Evolutionary conservation across 169 alveolate genomes (phyloP).

Genomic region (Babesia ovis): DNA sequence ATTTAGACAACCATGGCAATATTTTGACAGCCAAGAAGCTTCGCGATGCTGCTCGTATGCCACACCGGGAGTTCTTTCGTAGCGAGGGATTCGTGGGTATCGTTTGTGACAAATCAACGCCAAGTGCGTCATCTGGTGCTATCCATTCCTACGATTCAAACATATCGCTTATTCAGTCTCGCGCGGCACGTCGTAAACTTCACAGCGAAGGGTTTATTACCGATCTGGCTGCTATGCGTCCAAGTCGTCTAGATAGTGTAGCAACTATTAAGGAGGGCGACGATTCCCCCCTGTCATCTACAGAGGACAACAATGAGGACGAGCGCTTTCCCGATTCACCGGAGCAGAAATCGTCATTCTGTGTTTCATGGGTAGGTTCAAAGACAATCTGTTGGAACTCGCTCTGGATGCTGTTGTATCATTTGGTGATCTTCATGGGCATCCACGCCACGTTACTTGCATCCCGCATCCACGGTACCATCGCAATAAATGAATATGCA

Average conservation of each 20-base stretch:
- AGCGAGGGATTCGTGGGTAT: conserved; percentile 3
- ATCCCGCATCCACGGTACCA: conserved; percentile 55
- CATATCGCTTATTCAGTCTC: neutral
- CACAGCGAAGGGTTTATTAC: neutral
- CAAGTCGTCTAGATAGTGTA: neutral
- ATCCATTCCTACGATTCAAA: neutral
- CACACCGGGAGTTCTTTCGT: neutral
- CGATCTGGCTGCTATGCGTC: neutral
- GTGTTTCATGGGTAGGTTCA: neutral
- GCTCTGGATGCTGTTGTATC: conserved; percentile 60
- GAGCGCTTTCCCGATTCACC: too few relatives aligned
- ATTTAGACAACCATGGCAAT: neutral
- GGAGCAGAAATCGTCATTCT: neutral
- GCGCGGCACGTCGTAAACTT: neutral
- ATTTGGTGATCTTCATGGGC: conserved; percentile 56
- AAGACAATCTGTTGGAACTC: conserved; percentile 58
- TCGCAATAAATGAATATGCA: conserved; percentile 53
- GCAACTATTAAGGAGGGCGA: neutral
- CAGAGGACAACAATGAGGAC: neutral
- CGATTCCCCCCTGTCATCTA: neutral
- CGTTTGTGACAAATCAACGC: neutral
- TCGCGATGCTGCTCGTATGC: neutral
- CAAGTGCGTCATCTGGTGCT: neutral
- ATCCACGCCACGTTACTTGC: conserved; percentile 68
- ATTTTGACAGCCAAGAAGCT: neutral